phyloP scores from a whole-genome alignment of 2,329 filamentous ascomycete species.

The Zymoseptoria pseudotritici region DNA sequence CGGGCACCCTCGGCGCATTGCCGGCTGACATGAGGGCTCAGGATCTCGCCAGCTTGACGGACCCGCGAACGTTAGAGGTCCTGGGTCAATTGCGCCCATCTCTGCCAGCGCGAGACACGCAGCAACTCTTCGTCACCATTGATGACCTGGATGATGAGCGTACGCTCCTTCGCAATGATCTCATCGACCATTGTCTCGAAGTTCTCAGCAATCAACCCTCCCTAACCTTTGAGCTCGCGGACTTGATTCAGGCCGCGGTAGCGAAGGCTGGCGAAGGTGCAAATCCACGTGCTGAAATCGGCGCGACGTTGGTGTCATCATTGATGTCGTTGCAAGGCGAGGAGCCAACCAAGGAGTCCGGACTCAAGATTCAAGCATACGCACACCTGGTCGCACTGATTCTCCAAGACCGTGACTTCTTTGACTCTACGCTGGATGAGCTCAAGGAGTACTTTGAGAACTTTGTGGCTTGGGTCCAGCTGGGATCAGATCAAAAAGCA shows the following conservation, averaged over 20 bases:
- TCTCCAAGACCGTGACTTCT: constrained; percentile 75
- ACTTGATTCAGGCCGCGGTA: constrained; percentile 70
- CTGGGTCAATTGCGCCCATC: not conserved
- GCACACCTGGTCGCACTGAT: constrained; percentile 85
- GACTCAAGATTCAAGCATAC: constrained; percentile 76
- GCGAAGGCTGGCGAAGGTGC: constrained; percentile 53
- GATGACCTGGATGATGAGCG: constrained; percentile 76
- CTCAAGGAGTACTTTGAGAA: constrained; percentile 69
- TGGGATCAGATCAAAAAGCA: constrained; percentile 56
- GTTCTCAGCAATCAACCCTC: constrained; percentile 81
- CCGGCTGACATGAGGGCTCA: constrained; percentile 17
- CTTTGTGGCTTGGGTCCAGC: constrained; percentile 71
- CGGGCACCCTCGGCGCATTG: constrained; percentile 17
- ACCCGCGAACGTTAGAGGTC: constrained; percentile 3
- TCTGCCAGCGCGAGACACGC: constrained; percentile 21
- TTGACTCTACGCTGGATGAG: constrained; percentile 64
- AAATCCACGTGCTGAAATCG: constrained; percentile 63
- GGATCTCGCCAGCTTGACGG: constrained; percentile 20
- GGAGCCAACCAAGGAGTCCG: constrained; percentile 42
- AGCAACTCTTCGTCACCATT: constrained; percentile 49
- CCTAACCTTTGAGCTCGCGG: constrained; percentile 82
- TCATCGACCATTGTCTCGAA: constrained; percentile 86
- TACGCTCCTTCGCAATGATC: constrained; percentile 60
- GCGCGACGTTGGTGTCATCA: constrained; percentile 73
- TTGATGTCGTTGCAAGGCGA: constrained; percentile 61